These are phyloP conservation scores for Russula foetens DNA, from an alignment of 768 basidiomycete species.

Conservation along the genomic window DNA sequence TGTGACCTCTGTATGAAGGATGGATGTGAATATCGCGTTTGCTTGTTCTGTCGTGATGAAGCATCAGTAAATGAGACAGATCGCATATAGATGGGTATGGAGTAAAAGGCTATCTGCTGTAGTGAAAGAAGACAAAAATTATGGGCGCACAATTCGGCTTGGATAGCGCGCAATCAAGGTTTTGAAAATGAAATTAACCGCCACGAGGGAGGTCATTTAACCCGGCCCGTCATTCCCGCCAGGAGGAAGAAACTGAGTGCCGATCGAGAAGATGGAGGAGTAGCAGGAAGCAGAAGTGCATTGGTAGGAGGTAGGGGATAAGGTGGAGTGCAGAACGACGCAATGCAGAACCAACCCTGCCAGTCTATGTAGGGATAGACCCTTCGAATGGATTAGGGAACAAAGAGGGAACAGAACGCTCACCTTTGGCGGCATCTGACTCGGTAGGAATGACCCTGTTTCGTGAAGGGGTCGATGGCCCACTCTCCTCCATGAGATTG, in stretches of 20 bases:
- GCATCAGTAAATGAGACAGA: conserved; percentile 18
- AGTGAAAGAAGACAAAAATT: background rate
- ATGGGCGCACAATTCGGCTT: too few species aligned
- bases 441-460: conserved; percentile 35
- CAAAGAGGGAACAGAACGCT: conserved; percentile 2
- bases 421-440: conserved; percentile 39
- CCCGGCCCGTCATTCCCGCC: conserved; percentile 5
- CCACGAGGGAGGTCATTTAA: background rate
- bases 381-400: background rate
- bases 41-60: conserved; percentile 55
- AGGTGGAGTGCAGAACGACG: background rate
- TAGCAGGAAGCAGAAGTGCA: background rate
- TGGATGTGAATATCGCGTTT: conserved; percentile 70
- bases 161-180: background rate
- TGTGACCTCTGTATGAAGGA: conserved; percentile 72
- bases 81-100: conserved; percentile 18
- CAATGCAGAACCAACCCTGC: background rate
- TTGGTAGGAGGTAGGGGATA: background rate
- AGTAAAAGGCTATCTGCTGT: background rate
- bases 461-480: conserved; percentile 32
- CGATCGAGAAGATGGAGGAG: background rate
- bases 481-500: conserved; percentile 46
- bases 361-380: background rate
- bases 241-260: background rate
- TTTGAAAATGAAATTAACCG: background rate